Evolutionary conservation across 2,329 filamentous ascomycete species (phyloP), one percentile per base, ranked within the genome.

Genomic region (Phyllachora maydis): DNA sequence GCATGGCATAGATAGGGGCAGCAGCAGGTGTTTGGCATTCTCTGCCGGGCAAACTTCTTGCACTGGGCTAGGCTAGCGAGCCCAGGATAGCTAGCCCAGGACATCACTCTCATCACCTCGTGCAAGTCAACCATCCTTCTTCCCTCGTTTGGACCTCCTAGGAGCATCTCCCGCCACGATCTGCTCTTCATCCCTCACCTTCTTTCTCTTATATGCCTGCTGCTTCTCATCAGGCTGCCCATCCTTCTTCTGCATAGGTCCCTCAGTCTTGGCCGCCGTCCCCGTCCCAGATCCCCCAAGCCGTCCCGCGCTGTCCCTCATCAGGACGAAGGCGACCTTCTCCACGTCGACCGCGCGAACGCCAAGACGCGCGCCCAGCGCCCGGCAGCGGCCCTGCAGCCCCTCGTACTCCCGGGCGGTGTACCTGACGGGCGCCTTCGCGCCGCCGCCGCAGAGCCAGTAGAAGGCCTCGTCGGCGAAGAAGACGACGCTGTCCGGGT

Each of bases 391-490:
- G 4, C 40, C 36, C 17, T 55, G 50, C 13, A 85, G 41, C n/a
- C 48, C 43, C 19, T 49, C 42, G 34, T 82, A 85, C 45, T 83
- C 76, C 33, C 67, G 68, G 11, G 49, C 43, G 19, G 56, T 72
- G 45, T 88, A 88, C 44, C 70, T 75, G 41, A 79, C 69, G 13
- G 50, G 45, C 0, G 37, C 45, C 25, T 50, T 56, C 19, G 50
- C 46, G 0, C 56, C 55, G n/a, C 45, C 42, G 38, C 60, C 64
- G 36, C 64, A 64, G 5, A 74, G 46, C 75, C 75, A 85, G 32
- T 69, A 60, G 39, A 70, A 85, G 4, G 71, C 57, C 45, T 88
- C 78, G 38, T 90, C 79, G 3, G 70, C 75, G 46, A 85, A 85
- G 53, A 85, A 85, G 2, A 76, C 59, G 23, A 70, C 54, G 8